Evolutionary conservation across 805 yeast genomes (phyloP).

Genomic region (Candida boidinii): DNA sequence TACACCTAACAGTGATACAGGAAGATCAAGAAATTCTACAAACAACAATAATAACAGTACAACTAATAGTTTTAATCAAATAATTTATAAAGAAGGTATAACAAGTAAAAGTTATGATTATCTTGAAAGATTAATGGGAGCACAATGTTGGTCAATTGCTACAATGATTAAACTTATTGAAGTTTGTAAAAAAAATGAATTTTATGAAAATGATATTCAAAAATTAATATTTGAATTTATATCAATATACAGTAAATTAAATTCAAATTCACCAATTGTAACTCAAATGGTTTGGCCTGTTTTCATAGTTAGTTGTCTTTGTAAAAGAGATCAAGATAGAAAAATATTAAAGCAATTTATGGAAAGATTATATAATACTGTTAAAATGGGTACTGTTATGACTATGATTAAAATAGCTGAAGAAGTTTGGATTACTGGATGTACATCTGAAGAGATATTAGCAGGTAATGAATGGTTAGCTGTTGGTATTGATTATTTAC

Average conservation of each 20-base stretch:
- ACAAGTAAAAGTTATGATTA: conserved; percentile 17
- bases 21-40: too few species aligned
- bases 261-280: conserved; percentile 35
- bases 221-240: conserved; percentile 37
- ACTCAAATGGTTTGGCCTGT: conserved; percentile 63
- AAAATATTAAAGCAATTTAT: conserved; percentile 23
- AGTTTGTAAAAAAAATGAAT: conserved; percentile 10
- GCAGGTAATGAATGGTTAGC: conserved; percentile 36
- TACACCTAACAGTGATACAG: too few species aligned
- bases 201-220: conserved; percentile 20
- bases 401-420: conserved; percentile 34
- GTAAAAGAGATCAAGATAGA: conserved; percentile 26
- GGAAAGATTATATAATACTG: conserved; percentile 35
- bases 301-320: conserved; percentile 39
- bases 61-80: too few species aligned
- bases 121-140: conserved; percentile 36
- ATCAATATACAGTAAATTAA: conserved; percentile 35
- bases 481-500: conserved; percentile 43
- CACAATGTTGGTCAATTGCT: conserved; percentile 49
- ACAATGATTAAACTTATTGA: conserved; percentile 22
- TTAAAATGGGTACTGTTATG: conserved; percentile 45
- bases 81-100: conserved; percentile 9
- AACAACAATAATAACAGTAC: too few species aligned
- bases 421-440: conserved; percentile 37
- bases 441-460: conserved; percentile 34